phyloP scores from a whole-genome alignment of 2,329 filamentous ascomycete species.

The Alternaria alternata region DNA sequence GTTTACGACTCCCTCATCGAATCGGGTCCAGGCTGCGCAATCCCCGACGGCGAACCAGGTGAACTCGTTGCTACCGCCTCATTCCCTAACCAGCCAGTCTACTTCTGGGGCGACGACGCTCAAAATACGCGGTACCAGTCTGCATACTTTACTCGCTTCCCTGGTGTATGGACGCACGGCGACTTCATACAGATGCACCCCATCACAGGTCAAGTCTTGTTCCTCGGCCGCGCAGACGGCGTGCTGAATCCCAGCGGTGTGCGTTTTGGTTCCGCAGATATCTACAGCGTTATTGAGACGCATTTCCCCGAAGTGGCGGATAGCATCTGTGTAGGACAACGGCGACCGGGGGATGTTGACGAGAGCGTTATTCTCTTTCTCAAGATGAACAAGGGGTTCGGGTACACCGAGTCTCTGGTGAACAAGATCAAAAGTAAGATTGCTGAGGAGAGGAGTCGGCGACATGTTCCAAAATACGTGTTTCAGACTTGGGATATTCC shows the following conservation, averaged over 20 bases:
- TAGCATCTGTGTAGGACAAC: constrained; percentile 81
- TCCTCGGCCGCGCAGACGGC: constrained; percentile 77
- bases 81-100: constrained; percentile 77
- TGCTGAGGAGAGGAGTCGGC: constrained; percentile 69
- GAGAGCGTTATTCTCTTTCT: constrained; percentile 68
- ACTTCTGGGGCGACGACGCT: constrained; percentile 56
- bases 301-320: constrained; percentile 72
- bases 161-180: constrained; percentile 80
- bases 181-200: constrained; percentile 80
- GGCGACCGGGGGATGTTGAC: constrained; percentile 66
- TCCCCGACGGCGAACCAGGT: constrained; percentile 72
- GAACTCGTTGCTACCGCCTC: constrained; percentile 75
- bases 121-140: constrained; percentile 54
- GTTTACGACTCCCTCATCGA: constrained; percentile 67
- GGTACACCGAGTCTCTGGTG: constrained; percentile 55
- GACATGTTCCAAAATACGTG: constrained; percentile 80
- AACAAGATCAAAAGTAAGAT: constrained; percentile 70
- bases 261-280: constrained; percentile 80
- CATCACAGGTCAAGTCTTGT: constrained; percentile 68
- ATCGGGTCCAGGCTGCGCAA: constrained; percentile 57
- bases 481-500: constrained; percentile 85
- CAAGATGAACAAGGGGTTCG: constrained; percentile 65
- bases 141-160: constrained; percentile 58
- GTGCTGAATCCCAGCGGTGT: constrained; percentile 83
- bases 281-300: constrained; percentile 76